Evolutionary conservation across 2,329 filamentous ascomycete species (phyloP).

Genomic region (Beauveria caledonica): DNA sequence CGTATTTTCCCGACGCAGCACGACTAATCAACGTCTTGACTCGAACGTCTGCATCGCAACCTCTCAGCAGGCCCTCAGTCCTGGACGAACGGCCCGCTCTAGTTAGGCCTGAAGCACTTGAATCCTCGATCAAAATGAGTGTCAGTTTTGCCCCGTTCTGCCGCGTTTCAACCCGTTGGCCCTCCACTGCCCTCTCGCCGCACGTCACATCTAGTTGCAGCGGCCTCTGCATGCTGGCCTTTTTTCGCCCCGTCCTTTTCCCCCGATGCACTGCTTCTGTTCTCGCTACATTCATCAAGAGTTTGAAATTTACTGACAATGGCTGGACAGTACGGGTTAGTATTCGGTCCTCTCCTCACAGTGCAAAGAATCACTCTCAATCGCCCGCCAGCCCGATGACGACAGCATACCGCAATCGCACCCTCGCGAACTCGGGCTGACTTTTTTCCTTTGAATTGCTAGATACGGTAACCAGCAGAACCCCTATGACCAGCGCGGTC

Average conservation of each 20-base stretch:
- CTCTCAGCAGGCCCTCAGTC: not conserved
- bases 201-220: not conserved
- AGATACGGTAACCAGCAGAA: constrained; percentile 50
- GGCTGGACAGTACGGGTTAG: constrained; percentile 46
- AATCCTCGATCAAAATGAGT: constrained; percentile 20
- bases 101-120: constrained; percentile 1
- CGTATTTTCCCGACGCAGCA: not conserved
- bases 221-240: not conserved
- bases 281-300: not conserved
- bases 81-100: constrained; percentile 3
- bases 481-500: constrained; percentile 46
- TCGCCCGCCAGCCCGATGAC: not conserved
- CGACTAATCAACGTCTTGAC: not conserved
- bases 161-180: constrained; percentile 16
- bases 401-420: not conserved
- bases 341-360: constrained; percentile 16
- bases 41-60: not conserved
- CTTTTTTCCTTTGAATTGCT: constrained; percentile 1
- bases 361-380: not conserved
- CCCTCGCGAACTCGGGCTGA: not conserved
- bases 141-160: constrained; percentile 20
- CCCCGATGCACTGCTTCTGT: not conserved
- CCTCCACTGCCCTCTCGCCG: not conserved
- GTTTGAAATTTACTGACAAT: constrained; percentile 20
- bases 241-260: constrained; percentile 16